A percentile compares a stretch with the other conserved stretches of the same genome.
These are phyloP conservation scores for Akanthomyces uredinophilus DNA, from an alignment of 2,329 filamentous ascomycete genomes.

Conservation along the genomic window DNA sequence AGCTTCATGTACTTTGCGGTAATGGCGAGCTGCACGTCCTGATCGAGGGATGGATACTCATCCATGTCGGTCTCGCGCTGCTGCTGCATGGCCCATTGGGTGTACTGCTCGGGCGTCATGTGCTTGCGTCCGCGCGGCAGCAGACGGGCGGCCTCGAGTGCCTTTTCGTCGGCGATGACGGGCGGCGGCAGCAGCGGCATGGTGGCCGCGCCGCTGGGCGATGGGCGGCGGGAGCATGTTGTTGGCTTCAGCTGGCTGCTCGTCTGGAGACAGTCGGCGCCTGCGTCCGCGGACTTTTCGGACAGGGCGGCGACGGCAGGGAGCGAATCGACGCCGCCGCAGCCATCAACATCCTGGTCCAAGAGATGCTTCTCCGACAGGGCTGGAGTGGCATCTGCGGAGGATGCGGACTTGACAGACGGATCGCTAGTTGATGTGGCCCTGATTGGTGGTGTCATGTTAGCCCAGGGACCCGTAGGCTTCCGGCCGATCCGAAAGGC, in stretches of 20 bases:
- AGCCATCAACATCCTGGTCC: not conserved
- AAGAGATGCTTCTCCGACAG: not conserved
- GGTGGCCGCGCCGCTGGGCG: not conserved
- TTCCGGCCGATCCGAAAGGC: conserved; percentile 55
- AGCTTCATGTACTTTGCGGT: conserved; percentile 49
- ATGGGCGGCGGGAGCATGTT: conserved; percentile 5
- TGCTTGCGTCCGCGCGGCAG: conserved; percentile 11
- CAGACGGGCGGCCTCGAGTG: not conserved
- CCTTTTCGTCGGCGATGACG: not conserved
- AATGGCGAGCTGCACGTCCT: conserved; percentile 50
- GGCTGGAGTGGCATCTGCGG: not conserved
- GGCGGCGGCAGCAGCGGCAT: not conserved
- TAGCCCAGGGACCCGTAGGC: conserved; percentile 49
- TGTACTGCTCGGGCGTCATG: conserved; percentile 25
- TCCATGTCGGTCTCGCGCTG: conserved; percentile 29
- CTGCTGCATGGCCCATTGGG: conserved; percentile 32
- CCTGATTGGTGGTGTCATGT: conserved; percentile 55
- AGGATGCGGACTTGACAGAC: not conserved
- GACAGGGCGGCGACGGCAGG: not conserved
- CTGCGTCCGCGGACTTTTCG: not conserved
- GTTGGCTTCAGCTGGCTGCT: conserved; percentile 1
- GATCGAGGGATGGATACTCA: conserved; percentile 49
- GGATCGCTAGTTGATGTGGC: conserved; percentile 22
- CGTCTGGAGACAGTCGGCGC: conserved; percentile 3
- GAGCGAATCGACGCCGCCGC: not conserved